Base-by-base conservation (phyloP, 2,329 filamentous ascomycete species). In the Stagonosporopsis cucurbitacearum region DNA sequence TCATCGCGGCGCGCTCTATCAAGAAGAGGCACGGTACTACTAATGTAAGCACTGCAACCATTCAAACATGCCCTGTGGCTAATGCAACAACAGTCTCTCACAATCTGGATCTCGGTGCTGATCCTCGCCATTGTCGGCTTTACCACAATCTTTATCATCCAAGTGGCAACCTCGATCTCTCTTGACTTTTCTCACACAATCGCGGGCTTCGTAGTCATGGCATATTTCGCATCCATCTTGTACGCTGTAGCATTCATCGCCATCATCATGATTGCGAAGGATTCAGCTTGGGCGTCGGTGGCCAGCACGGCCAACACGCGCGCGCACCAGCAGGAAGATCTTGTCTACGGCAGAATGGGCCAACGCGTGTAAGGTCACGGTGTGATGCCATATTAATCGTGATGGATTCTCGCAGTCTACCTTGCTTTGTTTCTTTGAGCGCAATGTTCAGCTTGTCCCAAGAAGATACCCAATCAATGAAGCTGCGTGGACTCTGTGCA, bases 211-310 rank as follows among this genome's bases (percentile, higher is more conserved):
- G 8, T n/a, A 15, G 42, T 37, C 6, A 15, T 48, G 26, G 35
- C 15, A n/a, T 57, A 49, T 44, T 40, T 57, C 26, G 19, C 20
- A 19, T 6, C 13, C 20, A 20, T 45, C 26, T 35, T 33, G 17
- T 23, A n/a, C 15, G 54, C 23, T 49, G 8, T 53, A 15, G 35
- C 23, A 1, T 41, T 44, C 22, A 40, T 45, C 13, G n/a, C 35
- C 9, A 19, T 57, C 15, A 49, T 57, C 15, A 12, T 52, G 26
- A 53, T 57, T 30, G 54, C 54, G 1, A 57, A 19, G 39, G 44
- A 53, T 19, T 28, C 28, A 12, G 44, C 25, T 9, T 57, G 54
- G 54, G 41, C 15, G 11, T 37, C 48, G 28, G 30, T 25, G n/a
- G 22, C 23, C 3, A 36, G 23, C 25, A 25, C 32, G n/a, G 35